Evolutionary conservation across 2,329 filamentous ascomycete genomes (phyloP), one percentile per base, ranked within the genome.

Genomic region (Verticillium dahliae): DNA sequence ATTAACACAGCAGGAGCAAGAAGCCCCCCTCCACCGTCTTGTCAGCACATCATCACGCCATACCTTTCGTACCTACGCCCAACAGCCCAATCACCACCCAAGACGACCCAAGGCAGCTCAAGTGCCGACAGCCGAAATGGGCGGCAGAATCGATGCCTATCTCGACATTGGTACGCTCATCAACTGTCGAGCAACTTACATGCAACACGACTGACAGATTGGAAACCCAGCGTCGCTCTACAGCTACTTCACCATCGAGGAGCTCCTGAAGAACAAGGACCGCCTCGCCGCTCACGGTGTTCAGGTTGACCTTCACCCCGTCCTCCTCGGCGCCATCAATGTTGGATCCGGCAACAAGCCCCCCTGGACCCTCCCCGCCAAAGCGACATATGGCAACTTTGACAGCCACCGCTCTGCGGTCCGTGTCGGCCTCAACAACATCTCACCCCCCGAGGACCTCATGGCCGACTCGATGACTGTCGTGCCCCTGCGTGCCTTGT

Each of bases 251-350:
- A 75, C 77, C 22, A 78, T 90, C 58, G 70, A 79, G 0, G 82
- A 90, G 69, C 75, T 92, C 31, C 75, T 81, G 37, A 79, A 78
- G 59, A 87, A 88, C 66, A 73, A 81, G 52, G 73, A 78, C 0
- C 70, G 80, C 2, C 79, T 92, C 2, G 74, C 77, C 57, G 79
- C 81, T 10, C 78, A 91, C 71, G 78, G 79, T 37, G 81, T 92
- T 6, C 77, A 86, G 39, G 74, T 92, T 37, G 86, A 91, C 89
- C 84, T 90, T 67, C 81, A 89, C 65, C 91, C 91, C 14, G 80
- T 92, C 59, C 88, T 93, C 69, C 79, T 94, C 14, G 87, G 85
- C 33, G 88, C 81, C 56, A 84, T 91, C 69, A 90, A 87, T 69
- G 76, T 79, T 39, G 80, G 77, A 22, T 82, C 82, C 55, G 85